Percentiles rank a stretch among this genome's conserved stretches.
Conservation (phyloP, 2,329 filamentous ascomycete species). For the Blastomyces emzantsi region DNA sequence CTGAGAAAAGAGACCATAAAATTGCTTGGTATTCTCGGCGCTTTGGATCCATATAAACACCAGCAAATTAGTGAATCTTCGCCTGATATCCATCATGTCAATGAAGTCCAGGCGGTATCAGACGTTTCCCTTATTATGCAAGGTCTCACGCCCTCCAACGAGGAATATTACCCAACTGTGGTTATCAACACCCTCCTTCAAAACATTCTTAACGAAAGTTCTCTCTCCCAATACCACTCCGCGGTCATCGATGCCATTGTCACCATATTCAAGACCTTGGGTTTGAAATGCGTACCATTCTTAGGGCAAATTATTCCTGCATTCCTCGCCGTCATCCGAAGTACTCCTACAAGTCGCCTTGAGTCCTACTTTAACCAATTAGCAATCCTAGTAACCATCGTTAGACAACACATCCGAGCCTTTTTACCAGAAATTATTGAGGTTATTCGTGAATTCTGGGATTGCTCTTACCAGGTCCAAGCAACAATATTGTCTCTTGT, state of each 20-base stretch:
- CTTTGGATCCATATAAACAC: constrained; percentile 91
- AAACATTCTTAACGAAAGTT: constrained; percentile 77
- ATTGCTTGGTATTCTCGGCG: constrained; percentile 87
- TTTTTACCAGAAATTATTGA: constrained; percentile 81
- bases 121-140: constrained; percentile 98
- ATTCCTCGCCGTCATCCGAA: constrained; percentile 80
- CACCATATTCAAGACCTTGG: constrained; percentile 95
- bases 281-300: constrained; percentile 92
- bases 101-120: constrained; percentile 62
- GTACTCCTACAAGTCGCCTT: constrained; percentile 64
- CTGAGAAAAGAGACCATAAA: constrained; percentile 93
- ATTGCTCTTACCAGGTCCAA: constrained; percentile 68
- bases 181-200: constrained; percentile 93
- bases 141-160: constrained; percentile 87
- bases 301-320: constrained; percentile 89
- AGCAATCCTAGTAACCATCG: constrained; percentile 84
- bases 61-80: constrained; percentile 84
- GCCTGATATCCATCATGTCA: constrained; percentile 66
- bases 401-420: constrained; percentile 89
- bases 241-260: constrained; percentile 96
- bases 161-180: constrained; percentile 97
- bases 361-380: constrained; percentile 98
- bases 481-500: constrained; percentile 85
- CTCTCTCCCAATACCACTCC: constrained; percentile 82
- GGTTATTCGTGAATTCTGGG: constrained; percentile 85